Base-by-base conservation (phyloP, 2,329 filamentous ascomycete genomes). In the Trichoderma koningiopsis region DNA sequence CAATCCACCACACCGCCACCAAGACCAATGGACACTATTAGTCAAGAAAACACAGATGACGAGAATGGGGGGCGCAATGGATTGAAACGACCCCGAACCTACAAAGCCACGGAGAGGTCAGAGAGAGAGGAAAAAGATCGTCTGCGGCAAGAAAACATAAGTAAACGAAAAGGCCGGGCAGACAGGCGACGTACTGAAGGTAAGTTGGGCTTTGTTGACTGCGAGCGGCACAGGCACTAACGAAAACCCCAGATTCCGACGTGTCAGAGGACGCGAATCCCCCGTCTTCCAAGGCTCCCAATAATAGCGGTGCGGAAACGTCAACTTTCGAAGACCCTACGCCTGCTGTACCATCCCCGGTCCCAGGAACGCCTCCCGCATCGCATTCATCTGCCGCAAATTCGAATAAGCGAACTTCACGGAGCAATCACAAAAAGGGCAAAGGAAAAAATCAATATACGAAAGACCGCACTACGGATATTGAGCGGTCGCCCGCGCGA, bases 391-490 rank as follows among this genome's bases (percentile, higher is more conserved):
- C 81, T 2, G 81, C 84, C 1, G 84, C 77, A 68, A 81, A 77
- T 72, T 82, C 84, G 2, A 84, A 86, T 68, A 92, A 91, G 77
- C 91, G 74, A 81, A 86, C 76, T 76, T 87, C 80, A 69, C 84
- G 89, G 75, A 86, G 88, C 73, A 85, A 89, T 7, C 84, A 87
- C 73, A 89, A 91, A 75, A 89, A 91, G 71, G 89, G 86, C 43
- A 89, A 90, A 70, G 91, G 91, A 22, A 89, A 91, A 72, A 96
- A 95, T 72, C 93, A 96, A 78, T 94, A 95, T 75, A 94, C 91
- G 0, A 91, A 91, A 76, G 91, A 94, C 72, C 87, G 89, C 57
- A 91, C 93, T 59, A 78, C 76, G 5, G 84, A 85, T 22, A 83
- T 83, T 35, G 86, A 88, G 33, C 86, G 83, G 31, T 89, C 89